Base-by-base conservation (phyloP, 2,329 filamentous ascomycete species). In the Hypoxylon sp. region DNA sequence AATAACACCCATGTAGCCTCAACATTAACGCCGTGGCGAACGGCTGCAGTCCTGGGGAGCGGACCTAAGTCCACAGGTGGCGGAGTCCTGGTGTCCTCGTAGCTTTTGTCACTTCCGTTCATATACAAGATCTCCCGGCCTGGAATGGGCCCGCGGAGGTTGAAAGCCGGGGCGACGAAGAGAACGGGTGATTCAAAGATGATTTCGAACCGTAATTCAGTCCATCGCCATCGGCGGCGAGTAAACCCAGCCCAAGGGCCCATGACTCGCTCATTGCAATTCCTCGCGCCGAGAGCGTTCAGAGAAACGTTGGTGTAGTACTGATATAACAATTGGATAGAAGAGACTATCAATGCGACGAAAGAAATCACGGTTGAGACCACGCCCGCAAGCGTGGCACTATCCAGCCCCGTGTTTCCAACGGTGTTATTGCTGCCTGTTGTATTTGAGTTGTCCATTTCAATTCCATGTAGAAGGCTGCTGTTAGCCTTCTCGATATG, bases 1-100 rank as follows among this genome's bases (percentile, higher is more conserved):
- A 80, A 68, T 3, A 72, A 74, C 2, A 80, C 71, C 78, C 79
- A 80, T 5, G 77, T 78, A n/a, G 79, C 79, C 34, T 74, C 68
- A 53, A 80, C 79, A 63, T 80, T 79, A 67, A 80, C 77, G 7
- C 76, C 78, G 34, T 66, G 46, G 2, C 46, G 30, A 45, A 62
- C n/a, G 25, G 61, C 28, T 17, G 59, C 65, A 14, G 30, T 69
- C 23, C 46, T 62, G 38, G 61, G 48, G 28, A 43, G 41, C 3
- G 28, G 19, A 13, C 50, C 45, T 9, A 36, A 34, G 14, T 60
- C 60, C 1, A 60, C 43, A 5, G 59, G 53, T 30, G 52, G 45
- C 14, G 60, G 48, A 3, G 65, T 66, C 21, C 73, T 48, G 1
- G 65, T 72, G 4, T 71, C 65, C 19, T 51, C 49, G 49, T 62